These are phyloP conservation scores for Cercis canadensis DNA, from an alignment of 306 rosid species.

Conservation along the genomic window DNA sequence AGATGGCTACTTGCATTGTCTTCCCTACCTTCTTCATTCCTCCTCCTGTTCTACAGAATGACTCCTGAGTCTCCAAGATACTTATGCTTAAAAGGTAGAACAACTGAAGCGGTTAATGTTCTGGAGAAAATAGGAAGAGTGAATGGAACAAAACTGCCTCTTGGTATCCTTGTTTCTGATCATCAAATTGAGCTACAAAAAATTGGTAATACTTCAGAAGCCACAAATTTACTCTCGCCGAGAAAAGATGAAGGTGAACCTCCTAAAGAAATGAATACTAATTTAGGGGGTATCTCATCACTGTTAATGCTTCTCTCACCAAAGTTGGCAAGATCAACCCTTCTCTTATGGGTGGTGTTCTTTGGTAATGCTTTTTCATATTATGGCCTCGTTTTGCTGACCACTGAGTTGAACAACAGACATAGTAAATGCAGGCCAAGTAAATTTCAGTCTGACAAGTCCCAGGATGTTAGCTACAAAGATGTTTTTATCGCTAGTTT, in stretches of 20 bases:
- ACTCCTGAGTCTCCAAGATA: conserved; percentile 96
- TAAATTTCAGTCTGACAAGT: conserved; percentile 48
- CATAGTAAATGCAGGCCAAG: conserved; percentile 57
- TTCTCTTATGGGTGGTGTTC: conserved; percentile 91
- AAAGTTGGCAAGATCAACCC: conserved; percentile 69
- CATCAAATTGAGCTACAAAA: conserved; percentile 53
- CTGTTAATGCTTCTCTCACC: conserved; percentile 75
- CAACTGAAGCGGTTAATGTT: conserved; percentile 68
- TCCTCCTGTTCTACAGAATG: conserved; percentile 75
- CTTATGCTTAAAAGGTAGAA: conserved; percentile 75
- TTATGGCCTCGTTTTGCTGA: conserved; percentile 95
- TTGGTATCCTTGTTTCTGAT: conserved; percentile 79
- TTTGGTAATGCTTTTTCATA: conserved; percentile 96
- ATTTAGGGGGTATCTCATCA: conserved; percentile 61
- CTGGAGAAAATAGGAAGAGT: conserved; percentile 87
- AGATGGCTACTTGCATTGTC: conserved; percentile 96
- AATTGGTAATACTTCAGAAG: conserved; percentile 60
- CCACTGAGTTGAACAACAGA: conserved; percentile 74
- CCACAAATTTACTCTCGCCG: conserved; percentile 58
- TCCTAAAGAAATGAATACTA: conserved; percentile 46
- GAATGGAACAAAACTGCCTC: conserved; percentile 76
- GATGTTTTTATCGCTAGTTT: conserved; percentile 85
- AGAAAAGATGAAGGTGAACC: conserved; percentile 40
- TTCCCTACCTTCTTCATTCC: conserved; percentile 81
- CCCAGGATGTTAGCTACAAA: conserved; percentile 61